These are phyloP conservation scores for Lasiodiplodia hormozganensis DNA, from an alignment of 2,329 filamentous ascomycete genomes.

Conservation along the genomic window DNA sequence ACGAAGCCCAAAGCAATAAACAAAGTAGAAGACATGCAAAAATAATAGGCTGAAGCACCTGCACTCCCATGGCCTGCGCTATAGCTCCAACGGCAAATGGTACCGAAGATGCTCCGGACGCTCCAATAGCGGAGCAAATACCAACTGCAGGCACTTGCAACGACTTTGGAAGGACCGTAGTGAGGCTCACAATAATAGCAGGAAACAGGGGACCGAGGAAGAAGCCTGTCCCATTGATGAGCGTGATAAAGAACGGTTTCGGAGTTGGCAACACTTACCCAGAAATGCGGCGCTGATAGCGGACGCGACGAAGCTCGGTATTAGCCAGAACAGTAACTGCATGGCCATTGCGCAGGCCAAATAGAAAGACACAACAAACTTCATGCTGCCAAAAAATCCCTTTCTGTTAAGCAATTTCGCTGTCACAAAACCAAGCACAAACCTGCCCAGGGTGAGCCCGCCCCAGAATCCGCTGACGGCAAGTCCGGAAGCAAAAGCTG, in stretches of 20 bases:
- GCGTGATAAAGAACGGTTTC: too few relatives aligned
- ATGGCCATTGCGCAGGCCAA: constrained; percentile 29
- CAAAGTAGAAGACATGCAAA: constrained; percentile 42
- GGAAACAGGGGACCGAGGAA: constrained; percentile 35
- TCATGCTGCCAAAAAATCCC: constrained; percentile 29
- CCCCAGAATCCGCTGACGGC: constrained; percentile 33
- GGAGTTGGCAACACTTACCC: too few relatives aligned
- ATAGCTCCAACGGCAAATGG: constrained; percentile 34
- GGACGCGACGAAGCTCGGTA: constrained; percentile 32
- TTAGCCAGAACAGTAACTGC: constrained; percentile 33
- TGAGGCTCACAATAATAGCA: constrained; percentile 30
- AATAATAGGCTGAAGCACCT: constrained; percentile 65
- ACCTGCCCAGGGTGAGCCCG: constrained; percentile 32
- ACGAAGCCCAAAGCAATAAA: too few relatives aligned
- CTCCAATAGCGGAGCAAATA: constrained; percentile 32
- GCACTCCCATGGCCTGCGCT: constrained; percentile 59
- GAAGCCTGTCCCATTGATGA: constrained; percentile 29
- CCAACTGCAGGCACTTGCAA: constrained; percentile 33
- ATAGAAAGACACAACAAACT: constrained; percentile 29
- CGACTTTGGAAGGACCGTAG: constrained; percentile 32
- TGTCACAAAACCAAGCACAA: constrained; percentile 33
- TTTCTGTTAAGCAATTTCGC: background rate
- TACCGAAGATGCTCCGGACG: constrained; percentile 41
- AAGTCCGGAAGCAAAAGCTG: constrained; percentile 30
- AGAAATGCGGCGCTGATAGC: constrained; percentile 28